phyloP scores from a whole-genome alignment of 2,329 filamentous ascomycete species.

The Magnaporthales sp. region DNA sequence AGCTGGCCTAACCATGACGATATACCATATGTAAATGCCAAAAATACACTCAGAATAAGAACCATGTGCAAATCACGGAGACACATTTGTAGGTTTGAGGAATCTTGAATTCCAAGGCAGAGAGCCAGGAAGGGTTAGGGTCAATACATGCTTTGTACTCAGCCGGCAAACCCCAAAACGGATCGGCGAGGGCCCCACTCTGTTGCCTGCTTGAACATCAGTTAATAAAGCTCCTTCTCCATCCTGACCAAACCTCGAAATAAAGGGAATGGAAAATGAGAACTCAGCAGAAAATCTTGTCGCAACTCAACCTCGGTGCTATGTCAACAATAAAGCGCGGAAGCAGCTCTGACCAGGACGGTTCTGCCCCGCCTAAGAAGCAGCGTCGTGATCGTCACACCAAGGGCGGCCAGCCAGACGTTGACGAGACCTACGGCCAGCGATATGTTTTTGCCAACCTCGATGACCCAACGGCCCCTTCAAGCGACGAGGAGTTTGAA shows the following conservation, averaged over 20 bases:
- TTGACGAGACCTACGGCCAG: constrained; percentile 51
- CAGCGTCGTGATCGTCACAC: constrained; percentile 1
- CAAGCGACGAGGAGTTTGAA: constrained; percentile 48
- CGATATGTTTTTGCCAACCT: constrained; percentile 62
- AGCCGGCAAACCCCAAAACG: not conserved
- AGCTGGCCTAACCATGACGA: not conserved
- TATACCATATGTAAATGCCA: not conserved
- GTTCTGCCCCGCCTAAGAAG: constrained; percentile 2
- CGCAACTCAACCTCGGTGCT: not conserved
- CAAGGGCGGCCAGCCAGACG: constrained; percentile 1
- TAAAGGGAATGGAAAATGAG: not conserved
- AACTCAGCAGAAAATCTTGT: not conserved
- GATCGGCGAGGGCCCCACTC: not conserved
- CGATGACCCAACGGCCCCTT: constrained; percentile 35
- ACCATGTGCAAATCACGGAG: not conserved
- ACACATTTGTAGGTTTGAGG: not conserved
- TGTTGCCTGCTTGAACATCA: not conserved
- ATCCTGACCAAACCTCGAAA: not conserved
- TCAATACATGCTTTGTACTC: not conserved
- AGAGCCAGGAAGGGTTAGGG: not conserved
- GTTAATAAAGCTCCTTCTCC: not conserved
- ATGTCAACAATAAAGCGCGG: not conserved
- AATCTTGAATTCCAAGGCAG: not conserved
- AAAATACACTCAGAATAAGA: not conserved
- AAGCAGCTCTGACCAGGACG: not conserved